Evolutionary conservation across 2,329 filamentous ascomycete genomes (phyloP).

Genomic region (Cadophora sp.): DNA sequence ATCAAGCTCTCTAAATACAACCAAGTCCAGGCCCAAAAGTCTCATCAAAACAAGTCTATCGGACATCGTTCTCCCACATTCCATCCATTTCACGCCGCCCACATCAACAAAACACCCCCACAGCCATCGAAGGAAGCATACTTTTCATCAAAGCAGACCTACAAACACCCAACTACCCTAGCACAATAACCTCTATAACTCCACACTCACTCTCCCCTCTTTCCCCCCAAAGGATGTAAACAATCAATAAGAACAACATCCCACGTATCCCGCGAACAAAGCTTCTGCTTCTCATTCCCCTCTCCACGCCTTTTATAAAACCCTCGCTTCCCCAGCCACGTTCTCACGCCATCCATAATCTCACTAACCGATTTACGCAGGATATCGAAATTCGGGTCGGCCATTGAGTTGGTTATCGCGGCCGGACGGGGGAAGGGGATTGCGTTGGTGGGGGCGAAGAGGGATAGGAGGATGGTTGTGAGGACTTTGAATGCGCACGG

Average conservation of each 20-base stretch:
- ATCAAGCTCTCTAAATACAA: background rate
- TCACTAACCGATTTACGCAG: background rate
- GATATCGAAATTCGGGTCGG: conserved; percentile 8
- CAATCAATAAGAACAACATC: too few species aligned
- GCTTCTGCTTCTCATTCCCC: too few species aligned
- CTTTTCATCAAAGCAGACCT: too few species aligned
- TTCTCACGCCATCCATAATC: background rate
- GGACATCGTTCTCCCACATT: too few species aligned
- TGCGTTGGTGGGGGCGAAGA: background rate
- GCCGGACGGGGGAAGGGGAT: background rate
- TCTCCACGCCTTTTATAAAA: background rate
- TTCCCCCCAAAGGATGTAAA: too few species aligned
- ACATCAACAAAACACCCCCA: background rate
- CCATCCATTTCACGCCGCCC: too few species aligned
- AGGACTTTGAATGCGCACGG: background rate
- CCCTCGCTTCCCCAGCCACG: background rate
- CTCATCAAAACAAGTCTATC: background rate
- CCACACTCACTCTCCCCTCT: too few species aligned
- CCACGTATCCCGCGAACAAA: too few species aligned
- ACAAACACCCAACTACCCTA: too few species aligned
- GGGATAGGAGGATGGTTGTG: too few species aligned
- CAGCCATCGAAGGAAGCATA: background rate
- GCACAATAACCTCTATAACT: too few species aligned
- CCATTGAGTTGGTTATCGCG: conserved; percentile 3
- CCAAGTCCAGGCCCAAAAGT: background rate